Base-by-base conservation (phyloP, 1,284 basidiomycete genomes). In the Ustilago sp. region DNA sequence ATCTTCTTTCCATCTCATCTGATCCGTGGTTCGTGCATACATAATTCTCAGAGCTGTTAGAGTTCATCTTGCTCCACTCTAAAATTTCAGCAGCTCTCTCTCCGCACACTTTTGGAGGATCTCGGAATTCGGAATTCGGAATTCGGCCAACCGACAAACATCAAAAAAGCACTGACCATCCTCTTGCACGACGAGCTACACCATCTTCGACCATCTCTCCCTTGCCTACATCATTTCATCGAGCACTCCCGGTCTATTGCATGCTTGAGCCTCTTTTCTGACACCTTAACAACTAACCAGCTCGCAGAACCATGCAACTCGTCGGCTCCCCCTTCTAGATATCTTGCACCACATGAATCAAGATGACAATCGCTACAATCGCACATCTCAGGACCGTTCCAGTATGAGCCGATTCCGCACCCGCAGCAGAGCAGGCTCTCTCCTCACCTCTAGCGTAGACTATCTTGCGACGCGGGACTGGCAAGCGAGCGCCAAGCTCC, bases 341-440 rank as follows among this genome's bases (percentile, higher is more conserved):
- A n/a, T 51, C 17, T 48, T 41, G 7, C 47, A 12, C 17, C 5
- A 31, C 13, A 73, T 73, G 70, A 60, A 48, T 32, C 39, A 68
- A 63, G 50, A 68, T 73, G 70, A 53, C 55, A 58, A 61, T 19
- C 15, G 11, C 19, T 43, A 57, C 8, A 8, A 59, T 57, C 59
- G 34, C 60, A 59, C 56, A 53, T 59, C 72, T 59, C 73, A 62
- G 59, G 55, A 55, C 28, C 51, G 50, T 62, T 35, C 64, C 67
- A 74, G 52, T 36, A 78, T 78, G 72, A 74, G 64, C 43, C 62
- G 72, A 34, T 71, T 67, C 48, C 72, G 63, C 19, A 57, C 76
- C 15, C 65, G 77, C 32, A 67, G 52, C n/a, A 68, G 68, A 54
- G 69, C 73, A 15, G 43, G 36, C 34, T 62, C 59, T 39, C 59